Base-by-base conservation (phyloP, 2,329 filamentous ascomycete species). In the Gnomoniopsis sp. region DNA sequence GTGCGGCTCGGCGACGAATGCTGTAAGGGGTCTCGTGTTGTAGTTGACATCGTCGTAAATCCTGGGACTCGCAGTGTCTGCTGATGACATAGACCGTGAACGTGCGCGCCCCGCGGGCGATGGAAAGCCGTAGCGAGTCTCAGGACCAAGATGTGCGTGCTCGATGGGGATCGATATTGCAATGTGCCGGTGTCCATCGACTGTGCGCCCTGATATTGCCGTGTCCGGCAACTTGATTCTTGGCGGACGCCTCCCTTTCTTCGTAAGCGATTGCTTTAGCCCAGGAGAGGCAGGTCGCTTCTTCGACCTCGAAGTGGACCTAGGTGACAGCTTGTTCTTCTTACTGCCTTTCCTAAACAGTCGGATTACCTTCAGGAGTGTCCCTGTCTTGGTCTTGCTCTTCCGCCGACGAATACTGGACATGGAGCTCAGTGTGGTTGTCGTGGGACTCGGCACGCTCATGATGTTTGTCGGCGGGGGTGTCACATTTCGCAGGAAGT, bases 151-250 rank as follows among this genome's bases (percentile, higher is more conserved):
- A 22, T 80, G 75, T 6, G 75, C 77, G 58, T 81, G 72, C 62
- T 83, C 76, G 14, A 79, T 60, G 1, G 84, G 83, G 48, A 86
- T 85, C 0, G 83, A 85, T 53, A 86, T 86, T 59, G 83, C 81
- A 62, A 87, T 85, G 64, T 86, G 80, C 4, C 80, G 75, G 65
- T 83, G 74, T 1, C 83, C 83, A 2, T 73, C 77, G 7, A 69
- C 79, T 0, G 82, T 86, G 38, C 71, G 79, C 8, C 81, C 79
- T 3, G 80, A 79, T 15, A 86, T 74, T 14, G 82, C 82, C 23
- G 79, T 79, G 65, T 86, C 82, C 10, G 83, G 83, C 3, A 86
- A 73, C 54, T 66, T 69, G 60, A 79, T 67, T 22, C 69, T 60
- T 26, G 68, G 64, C 1, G 67, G 68, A 7, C 61, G 64, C 14